Evolutionary conservation across 441 rosid genomes (phyloP).

Genomic region (Gossypium trilobum): DNA sequence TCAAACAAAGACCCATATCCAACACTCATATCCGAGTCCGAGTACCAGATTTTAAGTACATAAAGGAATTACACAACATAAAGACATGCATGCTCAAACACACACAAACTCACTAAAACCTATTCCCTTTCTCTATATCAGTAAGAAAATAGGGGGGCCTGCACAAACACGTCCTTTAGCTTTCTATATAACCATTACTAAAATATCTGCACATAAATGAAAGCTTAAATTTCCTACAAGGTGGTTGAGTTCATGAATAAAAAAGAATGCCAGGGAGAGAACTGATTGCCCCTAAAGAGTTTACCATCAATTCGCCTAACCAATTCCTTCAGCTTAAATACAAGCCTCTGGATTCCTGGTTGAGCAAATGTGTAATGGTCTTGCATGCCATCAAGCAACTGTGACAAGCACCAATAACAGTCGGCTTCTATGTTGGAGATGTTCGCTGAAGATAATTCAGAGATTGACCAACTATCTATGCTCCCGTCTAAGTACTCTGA

Average conservation of each 20-base stretch:
- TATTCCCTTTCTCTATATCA: background rate
- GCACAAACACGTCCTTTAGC: background rate
- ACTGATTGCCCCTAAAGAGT: background rate
- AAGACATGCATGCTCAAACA: background rate
- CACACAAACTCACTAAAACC: background rate
- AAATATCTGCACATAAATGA: background rate
- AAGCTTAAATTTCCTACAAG: background rate
- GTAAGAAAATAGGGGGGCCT: background rate
- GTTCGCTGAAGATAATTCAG: slow-evolving; percentile 54
- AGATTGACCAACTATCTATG: slow-evolving; percentile 63
- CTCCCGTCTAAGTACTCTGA: slow-evolving; percentile 80
- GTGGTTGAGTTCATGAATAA: slow-evolving; percentile 1
- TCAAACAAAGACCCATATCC: background rate
- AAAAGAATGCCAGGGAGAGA: background rate
- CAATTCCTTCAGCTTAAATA: slow-evolving; percentile 88
- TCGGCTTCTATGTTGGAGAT: slow-evolving; percentile 81
- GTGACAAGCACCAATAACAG: slow-evolving; percentile 95
- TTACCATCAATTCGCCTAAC: slow-evolving; percentile 94
- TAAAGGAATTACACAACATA: background rate
- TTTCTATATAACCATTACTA: background rate
- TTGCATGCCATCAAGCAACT: slow-evolving; percentile 97
- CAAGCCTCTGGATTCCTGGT: slow-evolving; percentile 98
- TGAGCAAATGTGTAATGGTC: slow-evolving; percentile 99
- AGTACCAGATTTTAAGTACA: background rate
- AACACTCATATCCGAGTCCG: background rate